These are phyloP conservation scores for Cicer yamashitae DNA, from an alignment of 306 rosid genomes.

Conservation along the genomic window DNA sequence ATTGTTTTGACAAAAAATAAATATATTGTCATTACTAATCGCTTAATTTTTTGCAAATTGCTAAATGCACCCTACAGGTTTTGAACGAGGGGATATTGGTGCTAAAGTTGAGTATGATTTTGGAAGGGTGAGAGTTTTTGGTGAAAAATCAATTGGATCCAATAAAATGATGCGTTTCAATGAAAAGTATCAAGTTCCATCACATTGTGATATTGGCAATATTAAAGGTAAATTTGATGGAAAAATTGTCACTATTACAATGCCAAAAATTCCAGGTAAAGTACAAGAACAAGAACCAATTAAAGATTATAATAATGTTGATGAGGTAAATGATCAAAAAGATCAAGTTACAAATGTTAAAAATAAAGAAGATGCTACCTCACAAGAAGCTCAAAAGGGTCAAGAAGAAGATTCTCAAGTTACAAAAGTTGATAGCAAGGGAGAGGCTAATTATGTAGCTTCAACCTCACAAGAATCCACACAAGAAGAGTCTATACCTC, in stretches of 20 bases:
- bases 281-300: slow-evolving; percentile 23
- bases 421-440: neutral
- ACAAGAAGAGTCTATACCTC: too few species aligned
- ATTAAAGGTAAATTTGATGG: slow-evolving; percentile 44
- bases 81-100: slow-evolving; percentile 29
- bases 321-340: slow-evolving; percentile 18
- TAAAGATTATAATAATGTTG: neutral
- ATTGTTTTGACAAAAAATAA: too few species aligned
- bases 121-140: slow-evolving; percentile 46
- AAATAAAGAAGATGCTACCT: neutral
- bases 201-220: slow-evolving; percentile 30
- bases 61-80: slow-evolving; percentile 39
- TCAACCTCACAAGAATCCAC: too few species aligned
- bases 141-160: slow-evolving; percentile 45
- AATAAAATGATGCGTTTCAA: slow-evolving; percentile 40
- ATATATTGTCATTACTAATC: neutral
- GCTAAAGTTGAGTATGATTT: slow-evolving; percentile 44
- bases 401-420: neutral
- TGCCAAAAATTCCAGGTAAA: slow-evolving; percentile 35
- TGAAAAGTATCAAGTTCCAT: slow-evolving; percentile 42
- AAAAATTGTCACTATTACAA: slow-evolving; percentile 39
- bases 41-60: neutral
- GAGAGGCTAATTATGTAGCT: neutral
- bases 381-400: neutral
- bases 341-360: neutral